phyloP scores from a whole-genome alignment of 148 eudicot genomes.

The Silene latifolia region DNA sequence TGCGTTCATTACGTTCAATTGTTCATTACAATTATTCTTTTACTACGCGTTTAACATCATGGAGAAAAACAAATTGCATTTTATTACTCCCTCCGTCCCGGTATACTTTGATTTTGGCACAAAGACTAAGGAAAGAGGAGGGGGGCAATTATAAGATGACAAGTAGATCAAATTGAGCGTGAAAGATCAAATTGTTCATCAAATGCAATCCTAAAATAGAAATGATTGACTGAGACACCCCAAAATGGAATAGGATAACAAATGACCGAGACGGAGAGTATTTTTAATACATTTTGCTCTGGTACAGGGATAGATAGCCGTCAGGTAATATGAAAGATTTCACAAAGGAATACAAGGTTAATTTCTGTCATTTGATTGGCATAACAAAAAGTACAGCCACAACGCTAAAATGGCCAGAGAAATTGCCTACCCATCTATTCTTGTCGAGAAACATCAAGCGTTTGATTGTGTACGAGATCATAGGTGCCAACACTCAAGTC shows the following conservation, averaged over 20 bases:
- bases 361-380: neutral
- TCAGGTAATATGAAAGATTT: neutral
- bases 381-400: neutral
- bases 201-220: no score
- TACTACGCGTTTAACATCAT: neutral
- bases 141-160: no score
- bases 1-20: neutral
- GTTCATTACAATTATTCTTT: neutral
- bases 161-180: no score
- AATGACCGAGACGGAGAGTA: no score
- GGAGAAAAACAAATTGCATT: neutral
- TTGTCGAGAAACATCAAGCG: neutral
- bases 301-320: neutral
- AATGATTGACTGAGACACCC: no score
- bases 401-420: neutral
- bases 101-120: no score
- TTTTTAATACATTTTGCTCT: no score
- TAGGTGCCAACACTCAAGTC: neutral
- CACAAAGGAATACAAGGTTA: neutral
- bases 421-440: no score
- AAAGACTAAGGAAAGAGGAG: no score
- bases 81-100: no score
- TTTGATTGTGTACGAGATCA: neutral
- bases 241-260: no score
- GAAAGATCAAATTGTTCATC: no score